Conservation (phyloP, 1,284 basidiomycete species). For the Ustilago cynodontis region DNA sequence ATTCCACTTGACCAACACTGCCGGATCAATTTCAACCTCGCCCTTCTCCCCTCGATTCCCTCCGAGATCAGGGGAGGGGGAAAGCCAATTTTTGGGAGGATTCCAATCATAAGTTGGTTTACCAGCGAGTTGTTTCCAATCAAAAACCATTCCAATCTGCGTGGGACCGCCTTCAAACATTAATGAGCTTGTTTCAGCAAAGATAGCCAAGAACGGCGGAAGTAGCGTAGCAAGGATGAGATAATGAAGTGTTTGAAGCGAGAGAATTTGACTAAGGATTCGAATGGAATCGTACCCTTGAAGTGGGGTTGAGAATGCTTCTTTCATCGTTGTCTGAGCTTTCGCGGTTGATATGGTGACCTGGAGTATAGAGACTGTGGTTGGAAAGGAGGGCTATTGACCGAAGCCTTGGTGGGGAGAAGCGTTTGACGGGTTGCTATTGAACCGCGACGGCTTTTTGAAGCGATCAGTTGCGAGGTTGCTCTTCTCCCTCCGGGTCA, state of each 20-base stretch:
- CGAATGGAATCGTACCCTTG: constrained; percentile 48
- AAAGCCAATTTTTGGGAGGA: background rate
- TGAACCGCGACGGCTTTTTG: too few species aligned
- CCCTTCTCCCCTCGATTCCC: background rate
- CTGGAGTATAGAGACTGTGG: too few species aligned
- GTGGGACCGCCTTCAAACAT: constrained; percentile 86
- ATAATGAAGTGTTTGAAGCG: constrained; percentile 92
- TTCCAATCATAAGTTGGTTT: constrained; percentile 34
- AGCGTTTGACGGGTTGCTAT: too few species aligned
- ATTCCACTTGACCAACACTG: constrained; percentile 29
- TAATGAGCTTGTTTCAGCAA: constrained; percentile 80
- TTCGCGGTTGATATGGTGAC: too few species aligned
- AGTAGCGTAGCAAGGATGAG: constrained; percentile 83
- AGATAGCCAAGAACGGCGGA: constrained; percentile 81
- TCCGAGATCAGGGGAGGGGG: too few species aligned
- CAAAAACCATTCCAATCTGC: constrained; percentile 92
- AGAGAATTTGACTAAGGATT: constrained; percentile 78
- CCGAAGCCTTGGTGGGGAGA: too few species aligned
- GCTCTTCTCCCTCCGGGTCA: too few species aligned
- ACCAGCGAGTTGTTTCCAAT: constrained; percentile 91
- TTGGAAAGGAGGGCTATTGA: too few species aligned
- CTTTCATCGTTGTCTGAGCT: constrained; percentile 37
- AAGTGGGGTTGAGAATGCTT: constrained; percentile 42
- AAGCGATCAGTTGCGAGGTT: too few species aligned
- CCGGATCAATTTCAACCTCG: constrained; percentile 9